phyloP scores from a whole-genome alignment of 139 green algal genomes.

The Nannochloris sp. region DNA sequence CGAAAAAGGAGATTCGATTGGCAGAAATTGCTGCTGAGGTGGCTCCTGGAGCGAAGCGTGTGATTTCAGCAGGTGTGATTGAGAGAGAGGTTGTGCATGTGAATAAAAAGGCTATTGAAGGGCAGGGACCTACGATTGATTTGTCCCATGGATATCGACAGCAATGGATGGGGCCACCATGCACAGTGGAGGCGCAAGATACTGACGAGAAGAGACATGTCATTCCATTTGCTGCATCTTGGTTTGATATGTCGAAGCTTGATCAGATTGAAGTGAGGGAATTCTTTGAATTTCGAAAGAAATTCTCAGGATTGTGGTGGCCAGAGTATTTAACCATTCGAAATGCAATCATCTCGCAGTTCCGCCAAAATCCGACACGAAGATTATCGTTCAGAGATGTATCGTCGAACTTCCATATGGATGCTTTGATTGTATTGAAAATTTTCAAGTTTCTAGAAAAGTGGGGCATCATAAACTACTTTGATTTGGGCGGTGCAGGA shows the following conservation, averaged over 20 bases:
- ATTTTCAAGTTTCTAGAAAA: conserved; percentile 67
- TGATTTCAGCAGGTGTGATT: conserved; percentile 19
- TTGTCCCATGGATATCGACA: conserved; percentile 28
- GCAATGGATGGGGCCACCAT: conserved; percentile 1
- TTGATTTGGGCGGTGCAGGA: neutral
- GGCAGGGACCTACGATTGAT: conserved; percentile 13
- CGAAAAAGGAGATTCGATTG: conserved; percentile 5
- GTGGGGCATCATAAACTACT: conserved; percentile 87
- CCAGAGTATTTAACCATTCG: conserved; percentile 53
- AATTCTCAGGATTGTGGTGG: neutral
- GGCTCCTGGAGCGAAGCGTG: conserved; percentile 3
- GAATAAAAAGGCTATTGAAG: conserved; percentile 25
- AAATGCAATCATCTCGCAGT: conserved; percentile 59
- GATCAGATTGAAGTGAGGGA: conserved; percentile 45
- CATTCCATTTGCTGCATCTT: conserved; percentile 51
- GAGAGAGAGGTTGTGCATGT: conserved; percentile 23
- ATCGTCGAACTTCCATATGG: conserved; percentile 34
- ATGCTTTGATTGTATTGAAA: conserved; percentile 50
- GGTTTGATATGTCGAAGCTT: conserved; percentile 63
- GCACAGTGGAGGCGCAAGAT: neutral
- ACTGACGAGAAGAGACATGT: conserved; percentile 15
- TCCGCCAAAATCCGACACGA: conserved; percentile 31
- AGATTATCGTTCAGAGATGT: conserved; percentile 58
- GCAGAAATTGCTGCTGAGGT: conserved; percentile 10
- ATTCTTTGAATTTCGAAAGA: conserved; percentile 48